Evolutionary conservation across 2,329 filamentous ascomycete species (phyloP).

Genomic region (Cryphonectria nitschkei): DNA sequence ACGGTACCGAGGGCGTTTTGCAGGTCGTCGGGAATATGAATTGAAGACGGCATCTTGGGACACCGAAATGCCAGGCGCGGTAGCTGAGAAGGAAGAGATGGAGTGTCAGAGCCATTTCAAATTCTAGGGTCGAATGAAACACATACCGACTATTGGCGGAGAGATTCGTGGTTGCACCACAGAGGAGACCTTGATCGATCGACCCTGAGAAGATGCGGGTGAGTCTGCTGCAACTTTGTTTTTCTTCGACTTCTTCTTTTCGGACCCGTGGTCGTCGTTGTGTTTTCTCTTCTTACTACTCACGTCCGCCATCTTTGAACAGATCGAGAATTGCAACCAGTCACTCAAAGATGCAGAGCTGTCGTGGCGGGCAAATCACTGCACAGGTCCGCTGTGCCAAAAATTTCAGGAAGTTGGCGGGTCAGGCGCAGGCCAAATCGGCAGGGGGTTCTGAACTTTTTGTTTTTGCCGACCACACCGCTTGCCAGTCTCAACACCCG

Average conservation of each 20-base stretch:
- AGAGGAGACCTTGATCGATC: conserved; percentile 40
- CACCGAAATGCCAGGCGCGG: conserved; percentile 45
- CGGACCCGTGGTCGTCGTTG: conserved; percentile 43
- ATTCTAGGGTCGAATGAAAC: not conserved
- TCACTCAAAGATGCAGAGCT: not conserved
- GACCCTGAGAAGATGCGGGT: conserved; percentile 37
- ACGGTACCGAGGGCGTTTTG: conserved; percentile 36
- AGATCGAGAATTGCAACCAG: conserved; percentile 5
- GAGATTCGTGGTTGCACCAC: conserved; percentile 33
- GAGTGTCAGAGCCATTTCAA: not conserved
- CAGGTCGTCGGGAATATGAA: conserved; percentile 49
- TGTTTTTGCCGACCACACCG: conserved; percentile 25
- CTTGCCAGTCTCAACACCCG: conserved; percentile 12
- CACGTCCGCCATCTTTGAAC: conserved; percentile 39
- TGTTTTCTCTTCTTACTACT: conserved; percentile 60
- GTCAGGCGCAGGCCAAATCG: not conserved
- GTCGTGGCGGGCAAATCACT: not conserved
- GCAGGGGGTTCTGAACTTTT: conserved; percentile 18
- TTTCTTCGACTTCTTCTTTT: conserved; percentile 48
- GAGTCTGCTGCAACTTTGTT: conserved; percentile 55
- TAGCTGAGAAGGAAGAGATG: conserved; percentile 38
- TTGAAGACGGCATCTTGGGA: conserved; percentile 48
- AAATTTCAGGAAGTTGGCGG: conserved; percentile 18
- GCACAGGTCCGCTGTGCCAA: not conserved
- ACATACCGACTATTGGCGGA: conserved; percentile 40